Evolutionary conservation across 805 yeast genomes (phyloP), one percentile per base, ranked within the genome.

Genomic region (Kodamaea lidongshanica): DNA sequence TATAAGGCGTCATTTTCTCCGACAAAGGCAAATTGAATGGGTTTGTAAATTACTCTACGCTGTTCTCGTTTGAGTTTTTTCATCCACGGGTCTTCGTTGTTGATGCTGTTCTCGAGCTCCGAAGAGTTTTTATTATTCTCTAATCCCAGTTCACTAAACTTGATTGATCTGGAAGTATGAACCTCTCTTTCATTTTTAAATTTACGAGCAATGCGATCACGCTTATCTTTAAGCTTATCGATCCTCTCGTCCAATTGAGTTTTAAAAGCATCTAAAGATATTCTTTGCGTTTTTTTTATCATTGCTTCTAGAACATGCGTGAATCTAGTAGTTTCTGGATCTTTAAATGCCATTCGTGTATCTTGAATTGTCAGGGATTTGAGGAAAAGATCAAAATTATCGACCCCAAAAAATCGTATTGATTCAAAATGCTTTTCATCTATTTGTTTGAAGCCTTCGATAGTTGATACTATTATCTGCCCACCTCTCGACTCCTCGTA

Each of bases 21-120:
- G 3, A 49, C 25, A 25, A 54, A 51, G 9, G 51, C 46, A 29
- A 33, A 46, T 27, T 53, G 58, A 8, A 48, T 40, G 11, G 52
- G 50, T 26, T 49, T 50, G 28, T 44, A 49, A 10, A 46, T 36
- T 3, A 38, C 30, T 16, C 38, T 37, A 14, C 52, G 32, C 30
- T 35, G 38, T 9, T 35, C 28, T 23, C 42, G 41, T 21, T 35
- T 33, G 4, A 44, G 13, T 9, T 6, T 24, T 18, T 7, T 24
- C 9, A 7, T 24, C 27, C 15, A 21, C 14, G n/a, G 39, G 31
- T 23, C 36, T n/a, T n/a, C n/a, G n/a, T n/a, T n/a, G n/a, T n/a
- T n/a, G n/a, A n/a, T n/a, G n/a, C n/a, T n/a, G n/a, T n/a, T n/a
- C n/a, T n/a, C n/a, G n/a, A n/a, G n/a, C n/a, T n/a, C n/a, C n/a